Evolutionary conservation across 352 stramenopile genomes (phyloP).

Genomic region (Phytophthora niederhauseri): DNA sequence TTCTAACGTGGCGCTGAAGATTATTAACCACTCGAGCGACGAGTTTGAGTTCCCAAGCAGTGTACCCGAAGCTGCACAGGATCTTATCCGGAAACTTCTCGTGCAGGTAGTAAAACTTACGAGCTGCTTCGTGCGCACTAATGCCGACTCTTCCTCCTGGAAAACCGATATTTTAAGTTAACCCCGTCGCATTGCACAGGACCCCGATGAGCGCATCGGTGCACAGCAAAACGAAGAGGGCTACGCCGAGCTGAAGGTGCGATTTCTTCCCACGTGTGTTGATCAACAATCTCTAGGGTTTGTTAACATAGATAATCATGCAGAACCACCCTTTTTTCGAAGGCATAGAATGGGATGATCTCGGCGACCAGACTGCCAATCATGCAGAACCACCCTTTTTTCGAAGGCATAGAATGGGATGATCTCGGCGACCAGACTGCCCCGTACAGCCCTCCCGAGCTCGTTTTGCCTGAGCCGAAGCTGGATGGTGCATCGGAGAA

Average conservation of each 20-base stretch:
- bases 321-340: slow-evolving; percentile 84
- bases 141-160: background rate
- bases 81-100: slow-evolving; percentile 82
- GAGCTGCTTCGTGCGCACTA: background rate
- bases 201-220: slow-evolving; percentile 70
- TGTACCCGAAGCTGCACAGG: slow-evolving; percentile 66
- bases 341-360: slow-evolving; percentile 73
- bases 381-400: slow-evolving; percentile 86
- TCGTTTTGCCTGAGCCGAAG: slow-evolving; percentile 66
- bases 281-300: background rate
- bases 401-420: slow-evolving; percentile 80
- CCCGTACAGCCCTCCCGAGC: slow-evolving; percentile 60
- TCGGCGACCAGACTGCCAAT: slow-evolving; percentile 53
- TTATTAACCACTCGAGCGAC: slow-evolving; percentile 84
- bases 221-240: slow-evolving; percentile 70
- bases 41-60: slow-evolving; percentile 74
- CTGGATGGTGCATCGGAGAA: slow-evolving; percentile 79
- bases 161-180: background rate
- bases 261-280: background rate
- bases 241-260: slow-evolving; percentile 73
- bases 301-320: slow-evolving; percentile 7
- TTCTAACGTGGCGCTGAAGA: slow-evolving; percentile 36
- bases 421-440: slow-evolving; percentile 53
- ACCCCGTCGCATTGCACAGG: slow-evolving; percentile 18
- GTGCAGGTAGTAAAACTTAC: slow-evolving; percentile 45